A percentile compares a stretch with the other conserved stretches of the same genome.
Conservation (phyloP, 1,284 basidiomycete species). For the Macrocystidia cucumis region DNA sequence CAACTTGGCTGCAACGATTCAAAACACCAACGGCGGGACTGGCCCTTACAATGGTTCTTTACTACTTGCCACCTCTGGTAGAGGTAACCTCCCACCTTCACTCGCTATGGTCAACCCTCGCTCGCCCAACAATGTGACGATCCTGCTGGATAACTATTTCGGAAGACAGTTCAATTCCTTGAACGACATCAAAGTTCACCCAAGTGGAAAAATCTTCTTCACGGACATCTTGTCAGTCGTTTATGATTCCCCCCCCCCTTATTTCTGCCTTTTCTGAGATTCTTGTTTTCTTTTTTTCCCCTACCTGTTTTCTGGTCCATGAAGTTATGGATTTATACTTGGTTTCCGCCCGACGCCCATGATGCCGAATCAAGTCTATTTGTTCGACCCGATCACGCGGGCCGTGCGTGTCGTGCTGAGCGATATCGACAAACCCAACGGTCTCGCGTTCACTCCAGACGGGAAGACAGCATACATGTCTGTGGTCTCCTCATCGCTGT, state of each 20-base stretch:
- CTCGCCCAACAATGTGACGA: constrained; percentile 53
- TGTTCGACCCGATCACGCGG: constrained; percentile 58
- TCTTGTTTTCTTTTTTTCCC: no score
- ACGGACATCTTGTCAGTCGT: constrained; percentile 63
- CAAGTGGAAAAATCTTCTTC: constrained; percentile 61
- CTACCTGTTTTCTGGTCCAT: no score
- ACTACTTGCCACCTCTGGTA: constrained; percentile 62
- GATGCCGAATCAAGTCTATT: constrained; percentile 69
- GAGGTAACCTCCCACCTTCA: constrained; percentile 53
- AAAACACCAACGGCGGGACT: constrained; percentile 73
- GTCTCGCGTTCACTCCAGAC: constrained; percentile 62
- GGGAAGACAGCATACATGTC: constrained; percentile 63
- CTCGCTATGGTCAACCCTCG: constrained; percentile 59
- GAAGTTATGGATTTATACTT: constrained; percentile 59
- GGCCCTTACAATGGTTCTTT: constrained; percentile 59
- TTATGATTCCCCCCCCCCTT: no score
- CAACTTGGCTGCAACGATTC: constrained; percentile 36
- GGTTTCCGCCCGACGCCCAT: constrained; percentile 58
- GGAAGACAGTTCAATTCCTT: constrained; percentile 79
- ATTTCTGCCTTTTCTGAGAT: no score
- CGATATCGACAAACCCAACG: constrained; percentile 55
- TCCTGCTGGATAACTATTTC: constrained; percentile 63
- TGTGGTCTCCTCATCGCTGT: no score
- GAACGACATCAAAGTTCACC: constrained; percentile 73
- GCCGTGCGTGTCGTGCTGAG: constrained; percentile 64